Evolutionary conservation across 352 stramenopile species (phyloP).

Genomic region (Phytophthora ramorum): DNA sequence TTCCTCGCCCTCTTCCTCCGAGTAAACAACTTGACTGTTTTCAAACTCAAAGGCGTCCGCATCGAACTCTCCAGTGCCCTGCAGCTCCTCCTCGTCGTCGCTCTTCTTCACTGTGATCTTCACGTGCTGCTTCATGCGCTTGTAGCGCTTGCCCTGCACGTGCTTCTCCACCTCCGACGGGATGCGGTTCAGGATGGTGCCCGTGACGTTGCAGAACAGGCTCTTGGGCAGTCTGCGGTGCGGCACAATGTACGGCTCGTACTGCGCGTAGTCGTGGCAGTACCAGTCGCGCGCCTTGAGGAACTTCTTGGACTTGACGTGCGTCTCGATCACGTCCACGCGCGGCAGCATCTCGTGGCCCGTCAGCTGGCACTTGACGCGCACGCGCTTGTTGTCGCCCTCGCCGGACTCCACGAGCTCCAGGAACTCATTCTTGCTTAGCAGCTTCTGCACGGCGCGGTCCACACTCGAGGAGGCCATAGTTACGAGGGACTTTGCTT

Average conservation of each 20-base stretch:
- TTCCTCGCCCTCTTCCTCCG: constrained; percentile 70
- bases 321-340: constrained; percentile 62
- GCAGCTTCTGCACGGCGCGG: constrained; percentile 47
- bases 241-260: constrained; percentile 90
- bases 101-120: constrained; percentile 50
- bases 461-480: constrained; percentile 36
- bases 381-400: constrained; percentile 52
- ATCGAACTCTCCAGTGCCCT: constrained; percentile 62
- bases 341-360: constrained; percentile 82
- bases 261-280: constrained; percentile 91
- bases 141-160: constrained; percentile 89
- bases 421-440: constrained; percentile 60
- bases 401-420: constrained; percentile 58
- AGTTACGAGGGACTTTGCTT: neutral
- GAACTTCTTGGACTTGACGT: constrained; percentile 85
- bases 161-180: constrained; percentile 90
- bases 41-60: constrained; percentile 86
- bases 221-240: constrained; percentile 86
- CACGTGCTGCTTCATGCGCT: constrained; percentile 80
- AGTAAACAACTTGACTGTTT: constrained; percentile 77
- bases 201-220: constrained; percentile 91
- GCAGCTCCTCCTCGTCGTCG: constrained; percentile 38
- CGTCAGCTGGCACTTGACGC: constrained; percentile 76
- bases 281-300: constrained; percentile 88
- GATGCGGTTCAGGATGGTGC: constrained; percentile 89